Base-by-base conservation (phyloP, 176 grass and related monocot genomes). In the Triticum monococcum region DNA sequence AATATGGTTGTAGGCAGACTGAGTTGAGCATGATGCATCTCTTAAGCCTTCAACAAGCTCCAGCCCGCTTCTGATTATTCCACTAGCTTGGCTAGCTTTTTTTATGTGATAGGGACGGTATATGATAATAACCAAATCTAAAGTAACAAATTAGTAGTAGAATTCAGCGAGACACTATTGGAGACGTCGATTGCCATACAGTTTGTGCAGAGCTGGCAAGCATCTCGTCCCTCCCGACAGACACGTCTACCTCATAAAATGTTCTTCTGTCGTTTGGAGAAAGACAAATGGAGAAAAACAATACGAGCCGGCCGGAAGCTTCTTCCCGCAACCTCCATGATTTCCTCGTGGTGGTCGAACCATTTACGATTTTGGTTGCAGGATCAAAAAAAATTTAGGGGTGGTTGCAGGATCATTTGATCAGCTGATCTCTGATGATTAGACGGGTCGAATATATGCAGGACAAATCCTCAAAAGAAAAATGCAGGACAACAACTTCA, bases 181-280 rank as follows among this genome's bases (percentile, higher is more conserved):
- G 64, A 83, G 79, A 33, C 72, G 50, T 45, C 5, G 57, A 54
- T 66, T 54, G 67, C 16, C 30, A 35, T 64, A 85, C 76, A 57
- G 81, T 68, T 20, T 67, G 4, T 16, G 68, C 18, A 61, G 46
- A 89, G 88, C 79, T 86, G 79, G 37, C 48, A 69, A 61, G 69
- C 83, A 86, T 37, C 85, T 85, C 26, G 13, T 81, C 25, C 26
- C 25, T 85, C 25, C 20, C 46, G 46, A 16, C 46, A 50, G 17
- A 43, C 64, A 78, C 43, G 64, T 71, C 26, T 59, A 37, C 26
- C 63, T 24, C 48, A 24, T 31, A 65, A 65, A 25, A 26, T 74
- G n/a, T 46, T 16, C 12, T 25, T 74, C 4, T 48, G 23, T 48
- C 25, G 45, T 28, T 24, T 9, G 40, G 5, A 74, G 7, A 28